A percentile compares a stretch with the other conserved stretches of the same genome.
phyloP scores from a whole-genome alignment of 2,329 filamentous ascomycete genomes.

The Diplodia mutila region DNA sequence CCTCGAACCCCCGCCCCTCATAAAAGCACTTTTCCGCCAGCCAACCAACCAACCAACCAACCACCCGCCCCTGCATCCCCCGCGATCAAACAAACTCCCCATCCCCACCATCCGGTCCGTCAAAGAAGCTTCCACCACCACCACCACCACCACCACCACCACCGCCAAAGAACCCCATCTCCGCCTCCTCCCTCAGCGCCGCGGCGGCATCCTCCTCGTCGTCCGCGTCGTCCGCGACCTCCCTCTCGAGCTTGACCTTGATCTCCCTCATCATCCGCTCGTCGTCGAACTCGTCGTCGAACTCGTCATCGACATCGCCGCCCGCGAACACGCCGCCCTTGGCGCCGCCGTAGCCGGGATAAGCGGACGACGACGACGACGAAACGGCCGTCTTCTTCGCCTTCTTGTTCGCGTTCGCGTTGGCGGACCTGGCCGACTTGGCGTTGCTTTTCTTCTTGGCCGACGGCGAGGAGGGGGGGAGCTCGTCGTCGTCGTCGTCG shows the following conservation, averaged over 20 bases:
- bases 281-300: rapidly evolving
- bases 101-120: too few relatives aligned
- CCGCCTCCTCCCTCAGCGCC: too few relatives aligned
- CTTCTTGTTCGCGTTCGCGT: background rate
- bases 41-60: background rate
- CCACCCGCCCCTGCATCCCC: too few relatives aligned
- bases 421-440: too few relatives aligned
- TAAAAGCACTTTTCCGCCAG: background rate
- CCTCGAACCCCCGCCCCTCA: too few relatives aligned
- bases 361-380: background rate
- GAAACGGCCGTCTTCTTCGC: background rate
- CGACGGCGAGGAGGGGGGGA: too few relatives aligned
- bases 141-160: too few relatives aligned
- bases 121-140: too few relatives aligned
- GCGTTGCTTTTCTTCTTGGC: too few relatives aligned
- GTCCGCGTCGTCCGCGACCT: background rate
- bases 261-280: background rate
- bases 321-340: too few relatives aligned
- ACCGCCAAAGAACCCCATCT: background rate
- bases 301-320: background rate
- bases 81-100: background rate
- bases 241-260: background rate
- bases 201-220: background rate
- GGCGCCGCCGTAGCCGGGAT: too few relatives aligned
- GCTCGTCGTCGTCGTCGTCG: background rate